Percentiles rank a stretch among this genome's conserved stretches.
These are phyloP conservation scores for Mycena floridula DNA, from an alignment of 768 basidiomycete genomes.

Conservation along the genomic window DNA sequence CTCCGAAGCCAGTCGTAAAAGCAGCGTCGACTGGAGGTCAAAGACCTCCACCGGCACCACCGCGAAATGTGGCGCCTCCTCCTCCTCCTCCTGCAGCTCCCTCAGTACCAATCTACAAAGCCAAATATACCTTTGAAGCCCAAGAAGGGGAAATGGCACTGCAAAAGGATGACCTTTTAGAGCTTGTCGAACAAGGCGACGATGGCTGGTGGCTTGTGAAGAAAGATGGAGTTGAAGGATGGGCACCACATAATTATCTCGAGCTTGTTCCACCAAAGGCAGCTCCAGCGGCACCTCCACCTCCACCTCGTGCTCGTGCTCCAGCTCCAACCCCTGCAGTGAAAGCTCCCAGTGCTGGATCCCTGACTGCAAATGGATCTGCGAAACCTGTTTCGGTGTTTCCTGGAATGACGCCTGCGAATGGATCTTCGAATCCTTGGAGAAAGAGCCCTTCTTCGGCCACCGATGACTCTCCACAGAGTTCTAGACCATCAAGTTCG, in stretches of 20 bases:
- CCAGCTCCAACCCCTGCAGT: slow-evolving; percentile 33
- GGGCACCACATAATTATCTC: slow-evolving; percentile 93
- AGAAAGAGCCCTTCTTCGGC: slow-evolving; percentile 45
- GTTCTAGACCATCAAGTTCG: slow-evolving; percentile 47
- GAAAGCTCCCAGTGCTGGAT: slow-evolving; percentile 26
- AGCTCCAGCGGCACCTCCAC: slow-evolving; percentile 58
- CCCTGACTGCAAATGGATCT: slow-evolving; percentile 49
- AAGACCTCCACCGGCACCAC: slow-evolving; percentile 29
- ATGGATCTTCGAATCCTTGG: slow-evolving; percentile 71
- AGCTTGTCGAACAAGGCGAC: slow-evolving; percentile 86
- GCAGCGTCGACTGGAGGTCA: slow-evolving; percentile 14
- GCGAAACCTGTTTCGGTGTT: slow-evolving; percentile 81
- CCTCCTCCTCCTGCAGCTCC: slow-evolving; percentile 55
- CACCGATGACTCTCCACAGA: slow-evolving; percentile 30
- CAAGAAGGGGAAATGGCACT: slow-evolving; percentile 90
- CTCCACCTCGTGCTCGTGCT: slow-evolving; percentile 52
- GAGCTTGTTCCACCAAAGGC: slow-evolving; percentile 70
- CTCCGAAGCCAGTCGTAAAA: slow-evolving; percentile 15
- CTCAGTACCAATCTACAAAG: slow-evolving; percentile 70
- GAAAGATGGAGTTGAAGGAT: slow-evolving; percentile 77
- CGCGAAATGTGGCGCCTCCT: slow-evolving; percentile 32
- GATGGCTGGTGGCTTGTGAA: slow-evolving; percentile 99
- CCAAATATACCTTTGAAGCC: slow-evolving; percentile 89
- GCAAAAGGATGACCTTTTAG: slow-evolving; percentile 87
- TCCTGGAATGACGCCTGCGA: slow-evolving; percentile 63